Conservation (phyloP, 2,329 filamentous ascomycete genomes). For the Pestalotiopsis sp. region DNA sequence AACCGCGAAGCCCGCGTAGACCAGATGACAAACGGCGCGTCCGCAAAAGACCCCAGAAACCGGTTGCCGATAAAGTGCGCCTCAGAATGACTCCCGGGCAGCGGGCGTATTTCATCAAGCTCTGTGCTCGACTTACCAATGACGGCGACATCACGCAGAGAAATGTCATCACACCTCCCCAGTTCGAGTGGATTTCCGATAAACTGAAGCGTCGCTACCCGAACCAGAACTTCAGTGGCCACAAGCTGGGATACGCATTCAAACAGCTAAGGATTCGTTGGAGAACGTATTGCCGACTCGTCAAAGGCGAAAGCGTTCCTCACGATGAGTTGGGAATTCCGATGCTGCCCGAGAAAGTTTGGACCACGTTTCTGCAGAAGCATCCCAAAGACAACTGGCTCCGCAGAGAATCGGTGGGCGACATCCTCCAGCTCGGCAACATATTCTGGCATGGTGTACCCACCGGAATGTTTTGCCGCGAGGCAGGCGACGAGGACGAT, state of each 20-base stretch:
- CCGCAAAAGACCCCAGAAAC: background rate
- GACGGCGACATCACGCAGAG: background rate
- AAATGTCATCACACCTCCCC: background rate
- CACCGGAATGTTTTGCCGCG: background rate
- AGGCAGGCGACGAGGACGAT: background rate
- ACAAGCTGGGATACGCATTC: background rate
- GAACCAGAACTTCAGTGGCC: background rate
- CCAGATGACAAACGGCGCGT: background rate
- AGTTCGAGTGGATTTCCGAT: background rate
- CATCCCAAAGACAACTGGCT: background rate
- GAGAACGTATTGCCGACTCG: background rate
- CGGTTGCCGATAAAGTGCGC: background rate
- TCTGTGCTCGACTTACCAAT: background rate
- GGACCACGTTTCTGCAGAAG: background rate
- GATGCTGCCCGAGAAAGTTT: background rate
- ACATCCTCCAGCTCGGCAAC: background rate
- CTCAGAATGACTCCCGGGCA: background rate
- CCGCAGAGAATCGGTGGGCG: background rate
- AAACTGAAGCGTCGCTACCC: background rate
- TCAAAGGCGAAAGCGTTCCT: background rate
- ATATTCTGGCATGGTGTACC: background rate
- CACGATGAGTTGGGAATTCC: background rate
- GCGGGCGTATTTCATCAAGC: background rate
- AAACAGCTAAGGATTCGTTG: background rate
- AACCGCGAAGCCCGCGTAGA: background rate